Base-by-base conservation (phyloP, 257 asterid species). In the Fraxinus excelsior region DNA sequence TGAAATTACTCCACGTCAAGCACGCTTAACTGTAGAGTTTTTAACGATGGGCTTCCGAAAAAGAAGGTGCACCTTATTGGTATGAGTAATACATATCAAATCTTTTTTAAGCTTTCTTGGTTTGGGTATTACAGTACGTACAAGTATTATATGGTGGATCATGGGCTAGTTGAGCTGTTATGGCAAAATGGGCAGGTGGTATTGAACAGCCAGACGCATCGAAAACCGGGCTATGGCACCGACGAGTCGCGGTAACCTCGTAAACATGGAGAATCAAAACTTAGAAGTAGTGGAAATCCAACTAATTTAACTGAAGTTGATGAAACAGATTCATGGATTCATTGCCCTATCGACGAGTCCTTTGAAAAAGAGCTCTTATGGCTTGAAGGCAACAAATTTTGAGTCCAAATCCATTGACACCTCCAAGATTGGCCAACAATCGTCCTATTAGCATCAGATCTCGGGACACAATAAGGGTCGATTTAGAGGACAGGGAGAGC, bases 101-200 rank as follows among this genome's bases (percentile, higher is more conserved):
- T n/a, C n/a, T n/a, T n/a, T n/a, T n/a, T n/a, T n/a, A n/a, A n/a
- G n/a, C n/a, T n/a, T n/a, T n/a, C n/a, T n/a, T n/a, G n/a, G n/a
- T n/a, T n/a, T n/a, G n/a, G n/a, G n/a, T n/a, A n/a, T n/a, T n/a
- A n/a, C n/a, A n/a, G n/a, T n/a, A n/a, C n/a, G n/a, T n/a, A n/a
- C n/a, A n/a, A n/a, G n/a, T n/a, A n/a, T 8, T 38, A 23, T 89
- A 91, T 97, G 76, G 70, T 84, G 76, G 94, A 86, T 66, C 85
- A 84, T 85, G 97, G 86, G 60, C 81, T 94, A 46, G 88, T 90
- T 82, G 98, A 94, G 86, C 90, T 94, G 79, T 79, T 90, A n/a
- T 94, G 97, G 98, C 90, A 88, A 70, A 88, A 94, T 79, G 98
- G 98, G 25, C 96, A 92, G 70, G 88, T 90, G 18, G 91, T 94